A percentile compares a stretch with the other conserved stretches of the same genome.
Evolutionary conservation across 768 basidiomycete species (phyloP).

Genomic region (Gyrodon lividus): DNA sequence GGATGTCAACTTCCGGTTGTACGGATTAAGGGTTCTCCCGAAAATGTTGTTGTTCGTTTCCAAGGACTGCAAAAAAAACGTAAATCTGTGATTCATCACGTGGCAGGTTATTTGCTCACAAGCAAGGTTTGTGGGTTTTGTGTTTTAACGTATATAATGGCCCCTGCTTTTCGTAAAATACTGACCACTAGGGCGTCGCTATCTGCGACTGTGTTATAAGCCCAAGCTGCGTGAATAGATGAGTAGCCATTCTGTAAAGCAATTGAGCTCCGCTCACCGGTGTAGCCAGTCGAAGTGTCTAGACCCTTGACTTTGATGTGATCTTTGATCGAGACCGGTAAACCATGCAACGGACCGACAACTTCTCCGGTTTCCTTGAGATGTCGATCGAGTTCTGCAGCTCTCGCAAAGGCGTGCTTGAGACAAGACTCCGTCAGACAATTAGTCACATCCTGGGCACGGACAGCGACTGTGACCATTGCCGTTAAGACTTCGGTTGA

Average conservation of each 20-base stretch:
- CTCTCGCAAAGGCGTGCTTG: conserved; percentile 47
- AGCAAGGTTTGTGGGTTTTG: conserved; percentile 50
- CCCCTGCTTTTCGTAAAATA: conserved; percentile 45
- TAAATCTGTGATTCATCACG: conserved; percentile 10
- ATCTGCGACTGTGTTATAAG: conserved; percentile 36
- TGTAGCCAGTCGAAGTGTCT: conserved; percentile 39
- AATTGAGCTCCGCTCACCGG: conserved; percentile 10
- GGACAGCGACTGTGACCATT: conserved; percentile 26
- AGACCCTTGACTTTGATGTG: conserved; percentile 46
- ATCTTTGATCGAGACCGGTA: conserved; percentile 47
- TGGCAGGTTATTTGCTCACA: conserved; percentile 30
- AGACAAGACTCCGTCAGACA: conserved; percentile 61
- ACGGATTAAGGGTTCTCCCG: conserved; percentile 72
- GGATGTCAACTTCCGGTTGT: conserved; percentile 42
- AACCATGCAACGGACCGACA: conserved; percentile 45
- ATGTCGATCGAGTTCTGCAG: conserved; percentile 49
- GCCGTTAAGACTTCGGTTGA: conserved; percentile 27
- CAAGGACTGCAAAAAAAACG: conserved; percentile 36
- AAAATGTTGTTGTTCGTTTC: conserved; percentile 52
- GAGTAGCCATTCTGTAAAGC: background rate
- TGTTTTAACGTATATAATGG: conserved; percentile 46
- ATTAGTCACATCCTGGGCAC: conserved; percentile 40
- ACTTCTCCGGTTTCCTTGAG: conserved; percentile 44
- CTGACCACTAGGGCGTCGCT: conserved; percentile 44
- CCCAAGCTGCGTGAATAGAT: conserved; percentile 36